Conservation (phyloP, 345 rosid species). For the Corchorus olitorius region DNA sequence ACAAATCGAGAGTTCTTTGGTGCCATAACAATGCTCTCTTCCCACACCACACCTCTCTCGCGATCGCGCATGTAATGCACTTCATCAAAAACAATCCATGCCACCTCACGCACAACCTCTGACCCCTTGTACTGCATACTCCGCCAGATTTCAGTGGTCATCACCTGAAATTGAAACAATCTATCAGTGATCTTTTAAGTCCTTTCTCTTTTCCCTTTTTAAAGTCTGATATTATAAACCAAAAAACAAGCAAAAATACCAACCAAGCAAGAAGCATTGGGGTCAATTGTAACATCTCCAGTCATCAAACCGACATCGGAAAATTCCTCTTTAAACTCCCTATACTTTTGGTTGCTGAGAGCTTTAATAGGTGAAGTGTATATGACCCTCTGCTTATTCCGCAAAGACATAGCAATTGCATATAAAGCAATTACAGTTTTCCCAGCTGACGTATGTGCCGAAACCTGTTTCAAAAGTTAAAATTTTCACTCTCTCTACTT, state of each 20-base stretch:
- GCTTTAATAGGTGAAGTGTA: slow-evolving; percentile 98
- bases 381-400: slow-evolving; percentile 82
- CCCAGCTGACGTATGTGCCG: slow-evolving; percentile 99
- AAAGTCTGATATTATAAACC: slow-evolving; percentile 5
- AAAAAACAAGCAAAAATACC: slow-evolving; percentile 9
- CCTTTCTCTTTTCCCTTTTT: not conserved
- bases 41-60: slow-evolving; percentile 99
- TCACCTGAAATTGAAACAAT: slow-evolving; percentile 61
- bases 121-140: slow-evolving; percentile 98
- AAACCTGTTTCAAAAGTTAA: slow-evolving; percentile 53
- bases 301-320: slow-evolving; percentile 99
- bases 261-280: slow-evolving; percentile 94
- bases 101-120: slow-evolving; percentile 89
- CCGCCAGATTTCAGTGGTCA: slow-evolving; percentile 99
- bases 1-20: slow-evolving; percentile 91
- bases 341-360: slow-evolving; percentile 90
- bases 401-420: slow-evolving; percentile 96
- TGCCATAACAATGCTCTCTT: slow-evolving; percentile 99
- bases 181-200: slow-evolving; percentile 13
- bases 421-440: slow-evolving; percentile 93
- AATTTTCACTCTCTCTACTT: not conserved
- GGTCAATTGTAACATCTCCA: slow-evolving; percentile 96
- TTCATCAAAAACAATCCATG: slow-evolving; percentile 97
- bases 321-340: slow-evolving; percentile 97
- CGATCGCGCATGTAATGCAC: slow-evolving; percentile 99